Evolutionary conservation across 176 grass and related monocot species (phyloP).

Genomic region (Cenchrus americanus): DNA sequence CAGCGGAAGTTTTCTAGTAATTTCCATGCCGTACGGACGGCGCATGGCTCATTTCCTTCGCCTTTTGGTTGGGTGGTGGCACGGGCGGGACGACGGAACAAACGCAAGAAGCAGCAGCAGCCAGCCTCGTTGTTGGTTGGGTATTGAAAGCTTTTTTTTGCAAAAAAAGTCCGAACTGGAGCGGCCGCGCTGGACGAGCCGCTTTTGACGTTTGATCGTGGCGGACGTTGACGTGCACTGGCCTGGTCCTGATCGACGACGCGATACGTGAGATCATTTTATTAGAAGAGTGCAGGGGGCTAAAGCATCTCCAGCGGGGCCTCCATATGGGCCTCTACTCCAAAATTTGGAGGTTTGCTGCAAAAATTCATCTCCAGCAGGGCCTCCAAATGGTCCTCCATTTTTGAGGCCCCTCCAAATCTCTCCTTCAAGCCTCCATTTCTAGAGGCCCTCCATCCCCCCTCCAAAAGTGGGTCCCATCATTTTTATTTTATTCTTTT

Average conservation of each 20-base stretch:
- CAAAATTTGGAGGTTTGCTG: too few relatives aligned
- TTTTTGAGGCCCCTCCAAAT: too few relatives aligned
- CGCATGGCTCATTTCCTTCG: neutral
- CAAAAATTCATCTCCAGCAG: too few relatives aligned
- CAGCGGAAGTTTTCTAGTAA: conserved; percentile 1
- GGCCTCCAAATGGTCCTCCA: too few relatives aligned
- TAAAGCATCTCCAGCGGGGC: too few relatives aligned
- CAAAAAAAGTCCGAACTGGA: neutral
- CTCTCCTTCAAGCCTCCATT: too few relatives aligned
- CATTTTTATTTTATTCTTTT: too few relatives aligned
- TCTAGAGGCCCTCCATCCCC: too few relatives aligned
- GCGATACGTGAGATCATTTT: neutral
- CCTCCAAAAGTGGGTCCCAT: too few relatives aligned
- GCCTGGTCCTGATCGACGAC: neutral
- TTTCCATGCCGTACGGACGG: conserved; percentile 6
- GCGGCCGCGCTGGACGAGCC: conserved; percentile 29
- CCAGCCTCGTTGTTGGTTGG: conserved; percentile 5
- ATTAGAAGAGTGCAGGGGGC: neutral
- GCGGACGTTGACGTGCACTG: neutral
- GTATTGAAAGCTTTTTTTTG: conserved; percentile 1
- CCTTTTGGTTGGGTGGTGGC: neutral
- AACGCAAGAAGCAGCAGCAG: too few relatives aligned
- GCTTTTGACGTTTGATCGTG: conserved; percentile 26
- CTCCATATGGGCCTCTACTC: too few relatives aligned
- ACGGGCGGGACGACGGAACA: conserved; percentile 18